Evolutionary conservation across 2,329 filamentous ascomycete genomes (phyloP), one percentile per base, ranked within the genome.

Genomic region (Aspergillus luchuensis): DNA sequence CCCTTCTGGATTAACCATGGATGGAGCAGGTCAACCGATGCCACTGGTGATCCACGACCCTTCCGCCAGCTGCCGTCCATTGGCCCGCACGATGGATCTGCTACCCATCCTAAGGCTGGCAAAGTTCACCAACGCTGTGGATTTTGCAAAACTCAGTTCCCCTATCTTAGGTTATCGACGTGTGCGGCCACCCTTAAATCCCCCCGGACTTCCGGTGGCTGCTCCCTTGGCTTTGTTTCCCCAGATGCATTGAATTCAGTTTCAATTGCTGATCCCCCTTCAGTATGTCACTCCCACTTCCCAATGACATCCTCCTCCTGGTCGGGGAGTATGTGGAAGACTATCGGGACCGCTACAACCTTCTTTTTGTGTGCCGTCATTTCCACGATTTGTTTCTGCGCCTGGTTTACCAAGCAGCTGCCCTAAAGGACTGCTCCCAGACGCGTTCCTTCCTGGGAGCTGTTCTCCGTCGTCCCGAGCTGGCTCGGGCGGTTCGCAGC

Each of bases 241-340:
- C 43, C 50, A 17, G 25, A 62, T 49, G 36, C 36, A 41, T 61
- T 61, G 50, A 21, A 45, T 17, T 51, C 33, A 50, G 11, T 36
- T 36, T 36, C 23, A 28, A 49, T 21, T 28, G 53, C 48, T 56
- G 49, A 45, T 60, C 58, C 17, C 38, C n/a, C 23, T 61, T 56
- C 38, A 65, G 55, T 10, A 72, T 72, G 68, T 62, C 67, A 8
- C 66, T 63, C 39, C 33, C 45, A 17, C 53, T 70, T 23, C 61
- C 74, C 21, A 70, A 71, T 63, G 72, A 74, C 57, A 65, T 76
- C 48, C 63, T 73, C 19, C 61, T 70, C n/a, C 56, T 72, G 28
- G 57, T 72, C 23, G 71, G 70, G 48, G 70, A 73, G 39, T 66
- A 64, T 3, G 47, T 72, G 23, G 63, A 73, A 39, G 54, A 63